Evolutionary conservation across 371 early-diverging fungal genomes (phyloP), one percentile per base, ranked within the genome.

Genomic region (Rhizopus arrhizus): DNA sequence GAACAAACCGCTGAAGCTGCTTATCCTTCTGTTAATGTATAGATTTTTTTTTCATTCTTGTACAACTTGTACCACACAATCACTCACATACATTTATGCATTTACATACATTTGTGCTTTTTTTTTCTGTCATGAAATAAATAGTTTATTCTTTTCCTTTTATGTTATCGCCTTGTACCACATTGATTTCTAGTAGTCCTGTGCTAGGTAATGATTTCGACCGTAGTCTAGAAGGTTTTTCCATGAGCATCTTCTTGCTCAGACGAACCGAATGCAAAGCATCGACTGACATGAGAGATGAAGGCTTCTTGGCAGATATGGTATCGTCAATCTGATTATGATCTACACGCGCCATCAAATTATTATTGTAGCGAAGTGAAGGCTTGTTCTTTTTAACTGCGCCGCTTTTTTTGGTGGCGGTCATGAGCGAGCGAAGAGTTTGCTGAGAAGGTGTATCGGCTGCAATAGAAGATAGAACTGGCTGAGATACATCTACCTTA

Each of bases 171-270:
- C 54, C 35, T 32, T 53, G 59, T 41, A 52, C 28, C 8, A 53
- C 52, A 42, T 16, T 64, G n/a, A 64, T 50, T 36, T 64, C 45
- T 10, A 58, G 51, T 12, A 66, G 10, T 1, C 59, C 56, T 0
- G 67, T 66, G 33, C 62, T 66, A 28, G 67, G 67, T 22, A 66
- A 16, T 7, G 67, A 66, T 34, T 66, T 66, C 29, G 67, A 66
- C 11, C 67, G 33, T 47, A 58, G 22, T 40, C 64, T 53, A 6
- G 59, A 53, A 13, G 59, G 55, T 29, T 31, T 48, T 50, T 38
- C 45, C 52, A 40, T 58, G 40, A 64, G 32, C 59, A 64, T 64
- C n/a, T 59, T 49, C 49, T 64, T 64, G 16, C 59, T 64, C 4
- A 64, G 22, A 22, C 55, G 49, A 32, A 64, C 56, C 6, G 65